phyloP scores from a whole-genome alignment of 768 basidiomycete genomes.

The Lepiota subincarnata region DNA sequence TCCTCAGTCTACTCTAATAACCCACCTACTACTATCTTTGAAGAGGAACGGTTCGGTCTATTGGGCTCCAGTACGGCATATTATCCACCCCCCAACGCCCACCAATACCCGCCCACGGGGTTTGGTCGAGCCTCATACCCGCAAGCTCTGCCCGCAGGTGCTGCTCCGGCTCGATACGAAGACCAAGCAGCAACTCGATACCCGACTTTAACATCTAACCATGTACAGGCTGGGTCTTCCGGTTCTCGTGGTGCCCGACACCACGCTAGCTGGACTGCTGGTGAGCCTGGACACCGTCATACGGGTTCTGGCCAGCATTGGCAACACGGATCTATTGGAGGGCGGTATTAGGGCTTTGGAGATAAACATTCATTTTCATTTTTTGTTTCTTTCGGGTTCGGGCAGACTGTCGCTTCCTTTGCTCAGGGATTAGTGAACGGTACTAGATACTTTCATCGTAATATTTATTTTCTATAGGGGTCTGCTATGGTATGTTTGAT shows the following conservation, averaged over 20 bases:
- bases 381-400: background rate
- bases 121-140: constrained; percentile 1
- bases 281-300: background rate
- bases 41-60: background rate
- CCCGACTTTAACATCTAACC: background rate
- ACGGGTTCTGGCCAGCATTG: background rate
- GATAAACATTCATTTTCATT: background rate
- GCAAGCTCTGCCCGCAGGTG: background rate
- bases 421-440: background rate
- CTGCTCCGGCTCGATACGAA: too few relatives aligned
- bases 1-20: background rate
- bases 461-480: constrained; percentile 18
- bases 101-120: background rate
- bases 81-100: background rate
- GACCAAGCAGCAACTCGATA: too few relatives aligned
- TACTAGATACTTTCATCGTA: constrained; percentile 23
- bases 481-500: background rate
- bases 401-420: background rate
- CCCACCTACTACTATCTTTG: background rate
- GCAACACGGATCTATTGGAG: background rate
- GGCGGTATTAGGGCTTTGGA: background rate
- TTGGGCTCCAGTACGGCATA: background rate
- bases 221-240: background rate
- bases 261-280: constrained; percentile 1
- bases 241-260: background rate